Evolutionary conservation across 2,329 filamentous ascomycete genomes (phyloP).

Genomic region (Fusarium falciforme): DNA sequence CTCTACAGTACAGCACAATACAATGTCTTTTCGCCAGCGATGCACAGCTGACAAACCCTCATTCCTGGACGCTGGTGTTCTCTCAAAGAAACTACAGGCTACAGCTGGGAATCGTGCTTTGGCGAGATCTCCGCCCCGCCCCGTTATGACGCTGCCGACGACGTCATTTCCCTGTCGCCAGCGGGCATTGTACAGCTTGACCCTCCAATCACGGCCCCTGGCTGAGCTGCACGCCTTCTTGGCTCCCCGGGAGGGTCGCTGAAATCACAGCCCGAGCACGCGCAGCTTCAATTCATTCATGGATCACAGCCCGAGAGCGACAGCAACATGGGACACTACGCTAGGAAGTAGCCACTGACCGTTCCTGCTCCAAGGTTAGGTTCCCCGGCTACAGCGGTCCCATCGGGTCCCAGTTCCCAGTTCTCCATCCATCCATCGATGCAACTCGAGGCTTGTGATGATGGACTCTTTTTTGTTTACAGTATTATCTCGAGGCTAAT

Average conservation of each 20-base stretch:
- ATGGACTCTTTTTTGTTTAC: not conserved
- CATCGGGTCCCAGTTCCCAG: slow-evolving; percentile 1
- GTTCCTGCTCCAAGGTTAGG: slow-evolving; percentile 28
- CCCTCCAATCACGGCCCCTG: slow-evolving; percentile 17
- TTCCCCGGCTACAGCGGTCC: slow-evolving; percentile 20
- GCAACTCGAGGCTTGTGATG: not conserved
- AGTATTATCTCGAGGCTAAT: not conserved
- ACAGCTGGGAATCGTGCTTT: slow-evolving; percentile 20
- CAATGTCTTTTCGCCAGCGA: not conserved
- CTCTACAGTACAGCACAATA: not conserved
- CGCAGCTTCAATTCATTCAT: not conserved
- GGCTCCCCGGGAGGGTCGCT: slow-evolving; percentile 29
- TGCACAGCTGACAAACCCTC: slow-evolving; percentile 13
- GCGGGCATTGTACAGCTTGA: slow-evolving; percentile 4
- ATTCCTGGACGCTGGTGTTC: not conserved
- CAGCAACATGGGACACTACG: not conserved
- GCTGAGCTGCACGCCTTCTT: slow-evolving; percentile 12
- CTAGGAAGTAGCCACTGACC: slow-evolving; percentile 9
- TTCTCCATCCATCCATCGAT: not conserved
- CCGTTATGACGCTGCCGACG: slow-evolving; percentile 45
- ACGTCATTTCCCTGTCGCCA: slow-evolving; percentile 38
- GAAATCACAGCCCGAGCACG: slow-evolving; percentile 22
- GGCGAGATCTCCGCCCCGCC: slow-evolving; percentile 36
- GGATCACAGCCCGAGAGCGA: not conserved
- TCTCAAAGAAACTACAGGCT: not conserved